phyloP scores from a whole-genome alignment of 345 rosid genomes.

The Hibiscus mutabilis region DNA sequence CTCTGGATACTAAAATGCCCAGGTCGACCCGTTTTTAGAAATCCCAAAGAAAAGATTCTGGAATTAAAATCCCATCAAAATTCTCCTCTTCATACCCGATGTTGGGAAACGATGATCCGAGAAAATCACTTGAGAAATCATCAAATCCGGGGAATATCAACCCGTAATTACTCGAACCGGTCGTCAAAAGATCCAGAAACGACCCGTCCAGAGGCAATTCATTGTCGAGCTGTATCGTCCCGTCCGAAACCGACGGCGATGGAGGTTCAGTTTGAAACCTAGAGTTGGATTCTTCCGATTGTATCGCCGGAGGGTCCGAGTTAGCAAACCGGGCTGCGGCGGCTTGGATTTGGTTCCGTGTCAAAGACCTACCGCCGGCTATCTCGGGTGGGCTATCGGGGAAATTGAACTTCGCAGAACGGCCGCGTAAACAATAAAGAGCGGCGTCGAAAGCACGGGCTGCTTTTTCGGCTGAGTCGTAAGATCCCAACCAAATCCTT shows the following conservation, averaged over 20 bases:
- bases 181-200: constrained; percentile 22
- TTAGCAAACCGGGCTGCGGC: constrained; percentile 60
- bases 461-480: constrained; percentile 65
- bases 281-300: constrained; percentile 19
- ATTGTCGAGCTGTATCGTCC: constrained; percentile 24
- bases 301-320: constrained; percentile 17
- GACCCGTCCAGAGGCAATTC: constrained; percentile 23
- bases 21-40: constrained; percentile 18
- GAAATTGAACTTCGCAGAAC: constrained; percentile 52
- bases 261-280: constrained; percentile 37
- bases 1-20: constrained; percentile 24
- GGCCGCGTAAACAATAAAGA: constrained; percentile 67
- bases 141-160: constrained; percentile 42
- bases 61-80: constrained; percentile 11
- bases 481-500: constrained; percentile 61
- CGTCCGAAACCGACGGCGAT: constrained; percentile 32
- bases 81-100: constrained; percentile 22
- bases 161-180: constrained; percentile 45
- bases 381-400: constrained; percentile 63
- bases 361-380: constrained; percentile 39
- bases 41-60: constrained; percentile 57
- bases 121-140: constrained; percentile 36
- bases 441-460: constrained; percentile 90
- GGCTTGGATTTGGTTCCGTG: constrained; percentile 46
- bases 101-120: constrained; percentile 15